Evolutionary conservation across 805 yeast genomes (phyloP).

Genomic region (Dipodascus geniculatus): DNA sequence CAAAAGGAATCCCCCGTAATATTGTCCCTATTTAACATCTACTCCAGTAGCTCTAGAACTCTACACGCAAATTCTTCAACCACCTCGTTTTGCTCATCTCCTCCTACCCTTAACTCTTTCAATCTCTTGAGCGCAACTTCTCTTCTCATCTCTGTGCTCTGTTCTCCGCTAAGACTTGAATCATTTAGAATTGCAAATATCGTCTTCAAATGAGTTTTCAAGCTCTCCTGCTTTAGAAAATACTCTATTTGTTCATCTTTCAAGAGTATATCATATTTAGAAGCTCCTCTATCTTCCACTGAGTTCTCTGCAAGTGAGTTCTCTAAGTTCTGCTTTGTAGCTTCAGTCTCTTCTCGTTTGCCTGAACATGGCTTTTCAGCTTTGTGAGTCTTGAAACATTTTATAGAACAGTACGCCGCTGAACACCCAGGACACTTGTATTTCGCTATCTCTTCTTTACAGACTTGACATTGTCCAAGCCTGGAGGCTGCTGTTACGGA

Average conservation of each 20-base stretch:
- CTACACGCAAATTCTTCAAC: constrained; percentile 57
- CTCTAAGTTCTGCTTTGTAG: background rate
- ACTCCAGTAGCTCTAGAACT: constrained; percentile 23
- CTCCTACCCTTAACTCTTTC: constrained; percentile 48
- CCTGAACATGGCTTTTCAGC: background rate
- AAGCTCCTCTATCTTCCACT: too few relatives aligned
- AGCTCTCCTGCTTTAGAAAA: constrained; percentile 39
- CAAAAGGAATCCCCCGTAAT: constrained; percentile 10
- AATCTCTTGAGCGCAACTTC: constrained; percentile 53
- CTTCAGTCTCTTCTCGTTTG: background rate
- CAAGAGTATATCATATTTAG: background rate
- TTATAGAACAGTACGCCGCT: background rate
- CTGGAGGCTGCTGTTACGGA: background rate
- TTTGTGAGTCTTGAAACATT: background rate
- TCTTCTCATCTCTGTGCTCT: constrained; percentile 39
- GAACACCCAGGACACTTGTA: constrained; percentile 2
- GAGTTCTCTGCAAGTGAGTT: background rate
- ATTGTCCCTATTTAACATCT: constrained; percentile 1
- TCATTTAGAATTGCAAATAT: constrained; percentile 39
- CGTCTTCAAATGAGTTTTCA: constrained; percentile 43
- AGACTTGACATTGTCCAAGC: constrained; percentile 2
- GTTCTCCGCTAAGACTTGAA: constrained; percentile 36
- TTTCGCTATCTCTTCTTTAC: background rate
- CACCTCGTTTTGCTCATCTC: constrained; percentile 51
- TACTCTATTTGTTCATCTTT: constrained; percentile 34